Base-by-base conservation (phyloP, 164 flowering plant species). In the Nymphaea thermarum region DNA sequence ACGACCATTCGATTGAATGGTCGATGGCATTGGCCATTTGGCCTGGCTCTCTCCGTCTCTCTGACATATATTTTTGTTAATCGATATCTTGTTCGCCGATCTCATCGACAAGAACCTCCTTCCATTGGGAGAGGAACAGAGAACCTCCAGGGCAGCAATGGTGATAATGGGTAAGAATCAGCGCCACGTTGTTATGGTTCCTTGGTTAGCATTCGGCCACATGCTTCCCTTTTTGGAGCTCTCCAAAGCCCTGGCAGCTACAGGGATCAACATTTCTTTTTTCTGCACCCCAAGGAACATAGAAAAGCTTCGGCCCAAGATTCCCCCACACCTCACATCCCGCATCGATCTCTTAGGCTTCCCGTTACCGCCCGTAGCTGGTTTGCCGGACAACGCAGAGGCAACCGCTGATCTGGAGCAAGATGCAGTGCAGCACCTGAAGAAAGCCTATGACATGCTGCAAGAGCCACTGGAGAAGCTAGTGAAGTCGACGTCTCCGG, bases 381-480 rank as follows among this genome's bases (percentile, higher is more conserved):
- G 66, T 42, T 71, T 80, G 5, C 75, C 75, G 2, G 68, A 62
- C 43, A 63, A 68, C 43, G 78, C 80, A 2, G 79, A 80, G 66
- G 71, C 80, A 62, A 76, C 80, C 60, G 36, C 55, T 2, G 83
- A 47, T 12, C 55, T 47, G 55, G 55, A 47, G 3, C 7, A 8
- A 15, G 65, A 68, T 4, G 42, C 68, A 2, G 71, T 69, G 8
- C 65, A 45, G 10, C 67, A 45, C 61, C 78, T 81, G 57, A 81
- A 73, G 65, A 66, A 43, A 12, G 82, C 84, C 16, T 75, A 62
- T 44, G 79, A 79, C 43, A 43, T 43, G 4, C 66, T 79, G 3
- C 10, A 61, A 11, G 44, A 45, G 2, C 65, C 65, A 2, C 10
- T 81, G 10, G 55, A 71, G n/a, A 16, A 16, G 25, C 68, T 81